Conservation (phyloP, 2,329 filamentous ascomycete genomes). For the Clarireedia monteithiana region DNA sequence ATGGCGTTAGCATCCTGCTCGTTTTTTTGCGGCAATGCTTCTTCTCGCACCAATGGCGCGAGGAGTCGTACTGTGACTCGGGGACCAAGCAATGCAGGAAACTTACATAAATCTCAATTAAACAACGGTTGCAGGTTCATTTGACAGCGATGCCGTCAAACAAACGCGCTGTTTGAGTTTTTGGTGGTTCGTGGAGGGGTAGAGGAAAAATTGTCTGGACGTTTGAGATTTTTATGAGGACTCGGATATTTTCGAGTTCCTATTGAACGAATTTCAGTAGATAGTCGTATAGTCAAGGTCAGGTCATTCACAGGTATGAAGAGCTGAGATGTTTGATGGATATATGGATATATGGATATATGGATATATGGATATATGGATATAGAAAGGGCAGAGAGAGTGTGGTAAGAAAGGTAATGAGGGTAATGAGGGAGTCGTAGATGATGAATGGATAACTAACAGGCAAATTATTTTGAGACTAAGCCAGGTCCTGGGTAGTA, state of each 20-base stretch:
- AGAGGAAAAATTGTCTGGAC: conserved; percentile 1
- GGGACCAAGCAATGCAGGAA: not conserved
- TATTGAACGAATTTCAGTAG: not conserved
- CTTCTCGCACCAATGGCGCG: not conserved
- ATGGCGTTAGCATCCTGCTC: conserved; percentile 6
- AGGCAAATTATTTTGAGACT: not conserved
- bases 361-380: too few relatives aligned
- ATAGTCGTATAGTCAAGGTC: not conserved
- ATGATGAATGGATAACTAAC: not conserved
- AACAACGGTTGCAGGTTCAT: conserved; percentile 79
- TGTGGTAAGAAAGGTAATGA: too few relatives aligned
- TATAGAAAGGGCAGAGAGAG: too few relatives aligned
- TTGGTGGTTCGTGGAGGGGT: conserved; percentile 12
- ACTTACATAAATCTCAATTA: conserved; percentile 23
- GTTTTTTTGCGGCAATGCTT: not conserved
- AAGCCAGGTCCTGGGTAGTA: not conserved
- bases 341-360: too few relatives aligned
- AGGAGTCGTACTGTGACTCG: not conserved
- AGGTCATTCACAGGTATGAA: not conserved
- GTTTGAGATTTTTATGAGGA: not conserved
- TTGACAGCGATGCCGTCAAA: conserved; percentile 92
- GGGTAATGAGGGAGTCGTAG: too few relatives aligned
- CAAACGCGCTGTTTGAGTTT: conserved; percentile 63
- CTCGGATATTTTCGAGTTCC: not conserved
- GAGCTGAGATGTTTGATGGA: not conserved